These are phyloP conservation scores for Ramularia collo-cygni DNA, from an alignment of 2,329 filamentous ascomycete genomes.

Conservation along the genomic window DNA sequence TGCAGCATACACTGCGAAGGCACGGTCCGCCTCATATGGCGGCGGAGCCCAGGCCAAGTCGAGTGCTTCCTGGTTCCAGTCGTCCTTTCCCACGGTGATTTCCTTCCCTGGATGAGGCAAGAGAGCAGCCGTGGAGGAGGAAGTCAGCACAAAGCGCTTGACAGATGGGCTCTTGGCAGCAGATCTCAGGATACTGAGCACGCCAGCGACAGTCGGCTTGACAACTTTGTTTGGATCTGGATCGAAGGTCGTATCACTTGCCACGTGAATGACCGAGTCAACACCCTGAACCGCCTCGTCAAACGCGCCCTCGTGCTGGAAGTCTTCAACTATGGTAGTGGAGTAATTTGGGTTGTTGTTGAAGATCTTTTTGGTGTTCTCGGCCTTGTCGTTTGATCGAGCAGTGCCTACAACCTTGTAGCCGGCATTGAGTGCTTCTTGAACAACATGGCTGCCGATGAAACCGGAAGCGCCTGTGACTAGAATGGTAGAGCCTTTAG, in stretches of 20 bases:
- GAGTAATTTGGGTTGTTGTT: slow-evolving; percentile 18
- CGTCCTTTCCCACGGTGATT: slow-evolving; percentile 27
- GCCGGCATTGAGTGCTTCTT: slow-evolving; percentile 23
- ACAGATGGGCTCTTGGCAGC: slow-evolving; percentile 36
- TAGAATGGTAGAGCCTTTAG: slow-evolving; percentile 24
- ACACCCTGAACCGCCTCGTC: slow-evolving; percentile 37
- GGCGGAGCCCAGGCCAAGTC: slow-evolving; percentile 30
- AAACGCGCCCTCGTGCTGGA: slow-evolving; percentile 31
- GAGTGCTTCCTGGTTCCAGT: slow-evolving; percentile 27
- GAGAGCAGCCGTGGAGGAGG: slow-evolving; percentile 32
- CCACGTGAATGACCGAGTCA: slow-evolving; percentile 41
- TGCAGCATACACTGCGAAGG: slow-evolving; percentile 37
- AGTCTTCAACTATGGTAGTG: slow-evolving; percentile 16
- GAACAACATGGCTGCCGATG: slow-evolving; percentile 24
- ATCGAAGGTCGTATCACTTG: slow-evolving; percentile 36
- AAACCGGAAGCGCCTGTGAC: slow-evolving; percentile 28
- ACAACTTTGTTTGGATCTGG: slow-evolving; percentile 40
- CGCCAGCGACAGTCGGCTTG: slow-evolving; percentile 29
- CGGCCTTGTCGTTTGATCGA: slow-evolving; percentile 17
- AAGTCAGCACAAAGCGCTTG: slow-evolving; percentile 41
- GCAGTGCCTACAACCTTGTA: slow-evolving; percentile 28
- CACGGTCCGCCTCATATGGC: slow-evolving; percentile 20
- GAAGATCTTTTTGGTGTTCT: slow-evolving; percentile 16
- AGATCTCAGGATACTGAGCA: slow-evolving; percentile 31
- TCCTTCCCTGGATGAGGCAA: slow-evolving; percentile 31